Base-by-base conservation (phyloP, 805 yeast species). In the Wickerhamiella lipophila region DNA sequence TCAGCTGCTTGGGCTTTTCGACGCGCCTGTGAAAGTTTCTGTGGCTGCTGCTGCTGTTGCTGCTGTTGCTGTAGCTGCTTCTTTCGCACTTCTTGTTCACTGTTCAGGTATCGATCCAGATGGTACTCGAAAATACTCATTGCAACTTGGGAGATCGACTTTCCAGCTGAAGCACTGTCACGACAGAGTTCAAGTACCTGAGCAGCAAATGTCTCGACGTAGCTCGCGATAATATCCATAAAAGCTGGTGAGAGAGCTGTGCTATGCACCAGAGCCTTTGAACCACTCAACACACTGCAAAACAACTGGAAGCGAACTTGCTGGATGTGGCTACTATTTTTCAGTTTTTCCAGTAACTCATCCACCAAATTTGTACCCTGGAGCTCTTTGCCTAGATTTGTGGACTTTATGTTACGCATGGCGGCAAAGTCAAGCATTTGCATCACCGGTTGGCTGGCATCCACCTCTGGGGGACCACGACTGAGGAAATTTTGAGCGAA, bases 261-360 rank as follows among this genome's bases (percentile, higher is more conserved):
- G 25, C 21, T 35, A 9, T 19, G 21, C 1, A 45, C 25, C 2
- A 45, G 42, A 1, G 48, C 34, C 3, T 4, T 23, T 11, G 34
- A 12, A 2, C 15, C 27, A 3, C 26, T 18, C 3, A 45, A 26
- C 3, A 45, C 18, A 12, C 25, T n/a, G 26, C 40, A 26, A 2
- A 73, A 40, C 2, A 72, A 50, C 15, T 54, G 50, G n/a, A 61
- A 52, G 32, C 76, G 56, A 0, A 64, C 64, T 32, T 69, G 69
- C 35, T 67, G 69, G 34, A 66, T 64, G 48, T 72, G 74, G 16
- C 54, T 54, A 1, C 50, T 49, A 1, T 56, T 25, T 15, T 23
- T 15, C 6, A 40, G 27, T 40, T 40, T 40, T 13, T 27, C 35
- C 21, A 45, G 36, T 2, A 45, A 13, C 6, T 25, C 54, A 0